phyloP scores from a whole-genome alignment of 2,329 filamentous ascomycete species.

The Fusarium palustre region DNA sequence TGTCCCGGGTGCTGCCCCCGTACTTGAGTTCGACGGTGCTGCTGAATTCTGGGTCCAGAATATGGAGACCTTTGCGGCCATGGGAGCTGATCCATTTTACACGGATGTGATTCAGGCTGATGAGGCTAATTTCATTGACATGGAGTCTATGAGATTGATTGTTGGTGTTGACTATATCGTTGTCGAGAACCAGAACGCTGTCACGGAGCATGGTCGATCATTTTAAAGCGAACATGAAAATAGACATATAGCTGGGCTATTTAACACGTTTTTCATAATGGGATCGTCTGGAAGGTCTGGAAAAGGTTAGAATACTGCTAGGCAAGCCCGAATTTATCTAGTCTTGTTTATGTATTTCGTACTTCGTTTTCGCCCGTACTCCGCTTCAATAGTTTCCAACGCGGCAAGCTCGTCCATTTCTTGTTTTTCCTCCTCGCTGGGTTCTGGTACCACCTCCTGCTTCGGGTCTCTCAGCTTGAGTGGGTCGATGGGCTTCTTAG shows the following conservation, averaged over 20 bases:
- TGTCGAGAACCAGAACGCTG: constrained; percentile 19
- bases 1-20: neutral
- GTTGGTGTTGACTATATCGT: constrained; percentile 18
- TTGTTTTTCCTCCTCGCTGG: neutral
- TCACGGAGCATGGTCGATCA: neutral
- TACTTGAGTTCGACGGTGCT: constrained; percentile 15
- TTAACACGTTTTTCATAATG: too few relatives aligned
- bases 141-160: constrained; percentile 5
- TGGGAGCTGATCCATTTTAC: constrained; percentile 5
- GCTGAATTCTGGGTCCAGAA: constrained; percentile 9
- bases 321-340: neutral
- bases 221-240: too few relatives aligned
- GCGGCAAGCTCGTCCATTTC: neutral
- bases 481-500: neutral
- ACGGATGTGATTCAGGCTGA: neutral
- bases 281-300: too few relatives aligned
- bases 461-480: constrained; percentile 9
- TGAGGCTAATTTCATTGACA: constrained; percentile 13
- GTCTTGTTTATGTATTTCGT: neutral
- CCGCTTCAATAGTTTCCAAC: neutral
- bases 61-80: constrained; percentile 5
- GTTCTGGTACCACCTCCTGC: accelerated
- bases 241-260: too few relatives aligned
- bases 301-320: too few relatives aligned
- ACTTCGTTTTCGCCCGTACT: constrained; percentile 15